These are phyloP conservation scores for Chytriomyces hyalinus DNA, from an alignment of 192 early-diverging fungal genomes.

Conservation along the genomic window DNA sequence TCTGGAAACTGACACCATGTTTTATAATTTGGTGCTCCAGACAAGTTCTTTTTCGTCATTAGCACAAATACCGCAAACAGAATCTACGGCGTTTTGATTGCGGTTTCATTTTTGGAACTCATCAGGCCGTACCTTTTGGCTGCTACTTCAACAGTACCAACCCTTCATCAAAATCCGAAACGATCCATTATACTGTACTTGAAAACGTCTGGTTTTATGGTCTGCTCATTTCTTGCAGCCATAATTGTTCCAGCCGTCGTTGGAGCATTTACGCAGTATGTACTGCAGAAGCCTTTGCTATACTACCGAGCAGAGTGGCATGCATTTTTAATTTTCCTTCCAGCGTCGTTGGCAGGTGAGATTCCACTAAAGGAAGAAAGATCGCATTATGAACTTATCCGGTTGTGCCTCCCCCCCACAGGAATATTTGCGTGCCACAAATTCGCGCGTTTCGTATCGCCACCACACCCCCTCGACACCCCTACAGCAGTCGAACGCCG, in stretches of 20 bases:
- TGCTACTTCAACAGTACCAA: constrained; percentile 2
- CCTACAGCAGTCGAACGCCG: constrained; percentile 14
- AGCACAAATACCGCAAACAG: constrained; percentile 57
- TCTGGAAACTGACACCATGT: not conserved
- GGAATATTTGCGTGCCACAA: constrained; percentile 25
- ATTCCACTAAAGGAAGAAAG: too few species aligned
- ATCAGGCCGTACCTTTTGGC: constrained; percentile 12
- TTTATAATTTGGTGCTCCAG: constrained; percentile 4
- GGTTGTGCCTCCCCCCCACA: constrained; percentile 1
- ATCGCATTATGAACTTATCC: too few species aligned
- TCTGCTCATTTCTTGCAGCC: constrained; percentile 31
- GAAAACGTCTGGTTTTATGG: constrained; percentile 10
- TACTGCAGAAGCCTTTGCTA: constrained; percentile 48
- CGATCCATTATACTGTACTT: constrained; percentile 13
- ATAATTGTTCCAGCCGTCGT: constrained; percentile 15
- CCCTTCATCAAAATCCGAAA: not conserved
- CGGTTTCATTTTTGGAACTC: constrained; percentile 37
- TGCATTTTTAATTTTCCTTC: constrained; percentile 56
- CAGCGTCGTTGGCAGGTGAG: constrained; percentile 48
- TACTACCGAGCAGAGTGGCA: constrained; percentile 70
- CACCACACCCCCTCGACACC: constrained; percentile 10
- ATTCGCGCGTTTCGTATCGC: constrained; percentile 2
- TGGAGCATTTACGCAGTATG: constrained; percentile 39
- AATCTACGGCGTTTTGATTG: constrained; percentile 51
- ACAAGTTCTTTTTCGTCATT: constrained; percentile 62